Base-by-base conservation (phyloP, 108 stramenopile genomes). In the Epithemia pelagica region DNA sequence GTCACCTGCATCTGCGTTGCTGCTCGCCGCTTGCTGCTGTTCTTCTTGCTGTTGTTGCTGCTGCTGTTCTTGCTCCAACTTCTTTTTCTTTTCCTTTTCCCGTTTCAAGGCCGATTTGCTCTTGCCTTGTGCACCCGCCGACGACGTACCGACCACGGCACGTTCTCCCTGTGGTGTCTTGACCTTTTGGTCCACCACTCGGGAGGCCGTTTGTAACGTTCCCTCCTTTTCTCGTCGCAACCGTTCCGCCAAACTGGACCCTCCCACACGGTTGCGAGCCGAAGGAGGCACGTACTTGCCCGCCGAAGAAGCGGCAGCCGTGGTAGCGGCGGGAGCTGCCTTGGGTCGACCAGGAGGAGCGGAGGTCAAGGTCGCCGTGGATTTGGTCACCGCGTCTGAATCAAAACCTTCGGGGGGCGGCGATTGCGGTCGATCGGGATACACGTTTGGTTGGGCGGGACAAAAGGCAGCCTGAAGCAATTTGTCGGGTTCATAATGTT, bases 381-480 rank as follows among this genome's bases (percentile, higher is more conserved):
- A 52, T 20, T 15, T 19, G 20, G 52, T 15, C 52, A 52, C 19
- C 3, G 60, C 5, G 27, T 61, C 21, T n/a, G 23, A n/a, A 27
- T 30, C 22, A 27, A 61, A 30, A 3, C 28, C 60, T 52, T 15
- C 19, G n/a, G n/a, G n/a, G n/a, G n/a, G n/a, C 8, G 94, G 94
- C 72, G 79, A 85, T 73, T 91, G 89, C 29, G 91, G 91, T 58
- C 94, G 85, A 80, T 95, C 91, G 2, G 94, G 89, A 72, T 94
- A 96, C 37, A 53, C 77, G 20, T 28, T 26, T 15, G 68, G 27
- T 23, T 29, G 61, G n/a, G 86, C 82, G 27, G 89, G 86, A 0
- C 89, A 62, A 72, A 84, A 89, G 30, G 77, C 65, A 20, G 87
- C 87, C 54, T 88, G 79, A 65, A 88, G 67, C 54, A 87, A 67